Conservation (phyloP, 345 rosid genomes). For the Moricandia arvensis region DNA sequence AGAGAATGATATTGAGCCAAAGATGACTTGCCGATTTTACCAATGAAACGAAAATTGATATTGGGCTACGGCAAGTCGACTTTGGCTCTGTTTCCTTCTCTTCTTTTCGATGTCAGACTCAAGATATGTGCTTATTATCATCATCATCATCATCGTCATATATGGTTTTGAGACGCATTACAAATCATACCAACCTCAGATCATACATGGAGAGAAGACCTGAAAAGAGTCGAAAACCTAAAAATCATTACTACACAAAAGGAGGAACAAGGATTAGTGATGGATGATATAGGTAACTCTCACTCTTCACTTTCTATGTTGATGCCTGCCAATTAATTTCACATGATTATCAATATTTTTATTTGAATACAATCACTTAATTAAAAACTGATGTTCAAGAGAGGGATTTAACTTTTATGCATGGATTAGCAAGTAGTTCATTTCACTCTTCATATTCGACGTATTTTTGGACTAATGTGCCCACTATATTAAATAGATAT, state of each 20-base stretch:
- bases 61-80: slow-evolving; percentile 32
- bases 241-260: not conserved
- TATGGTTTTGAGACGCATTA: not conserved
- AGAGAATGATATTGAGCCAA: slow-evolving; percentile 38
- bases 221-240: not conserved
- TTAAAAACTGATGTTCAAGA: not conserved
- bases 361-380: not conserved
- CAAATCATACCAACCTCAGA: not conserved
- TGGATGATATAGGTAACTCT: not conserved
- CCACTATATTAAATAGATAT: not conserved
- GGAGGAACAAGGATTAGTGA: not conserved
- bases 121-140: not conserved
- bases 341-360: not conserved
- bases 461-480: not conserved
- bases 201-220: not conserved
- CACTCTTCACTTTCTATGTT: slow-evolving; percentile 34
- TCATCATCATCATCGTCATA: not conserved
- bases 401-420: not conserved
- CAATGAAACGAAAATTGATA: not conserved
- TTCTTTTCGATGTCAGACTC: slow-evolving; percentile 30
- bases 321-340: not conserved
- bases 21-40: slow-evolving; percentile 38
- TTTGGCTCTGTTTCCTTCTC: slow-evolving; percentile 37
- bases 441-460: not conserved
- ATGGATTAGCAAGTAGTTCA: not conserved